Base-by-base conservation (phyloP, 108 stramenopile genomes). In the Cylindrotheca closterium region DNA sequence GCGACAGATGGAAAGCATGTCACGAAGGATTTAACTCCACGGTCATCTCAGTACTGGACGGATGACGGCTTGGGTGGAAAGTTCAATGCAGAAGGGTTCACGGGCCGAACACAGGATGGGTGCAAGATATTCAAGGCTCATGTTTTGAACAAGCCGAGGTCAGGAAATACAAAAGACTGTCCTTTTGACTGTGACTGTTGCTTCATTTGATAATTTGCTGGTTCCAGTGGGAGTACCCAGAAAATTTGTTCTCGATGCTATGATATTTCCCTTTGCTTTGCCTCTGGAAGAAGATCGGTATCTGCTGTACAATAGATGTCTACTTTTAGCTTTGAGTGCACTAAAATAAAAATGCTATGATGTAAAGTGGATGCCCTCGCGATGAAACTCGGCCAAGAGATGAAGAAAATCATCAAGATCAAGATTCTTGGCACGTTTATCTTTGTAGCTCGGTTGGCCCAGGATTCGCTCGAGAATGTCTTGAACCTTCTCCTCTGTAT, bases 371-470 rank as follows among this genome's bases (percentile, higher is more conserved):
- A 98, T 82, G 15, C 94, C 94, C 21, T 82, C 77, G 34, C 79
- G 67, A 64, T 98, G 96, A 70, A 98, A 98, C 52, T 92, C 93
- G 3, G 82, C 79, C 52, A 98, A 74, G 37, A 98, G 73, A 32
- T 86, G 85, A 51, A 99, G 77, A 54, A 99, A 96, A 67, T 99
- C 97, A 71, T 98, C 97, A 32, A 97, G 80, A 72, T 96, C 96
- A 68, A 99, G 71, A 50, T 96, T 96, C 8, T 93, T 84, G 0
- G 97, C 96, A 23, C 99, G 80, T 57, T 90, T 87, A 25, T 84
- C 96, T 50, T 81, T 86, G 75, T 89, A 96, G 51, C 78, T 73
- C 3, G 84, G 83, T 65, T 77, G 67, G 0, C 51, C 60, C 24
- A 96, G 65, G n/a, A 97, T 91, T 42, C 80, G 79, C 71, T 96